These are phyloP conservation scores for Dissophora ornata DNA, from an alignment of 192 early-diverging fungal genomes.

Conservation along the genomic window DNA sequence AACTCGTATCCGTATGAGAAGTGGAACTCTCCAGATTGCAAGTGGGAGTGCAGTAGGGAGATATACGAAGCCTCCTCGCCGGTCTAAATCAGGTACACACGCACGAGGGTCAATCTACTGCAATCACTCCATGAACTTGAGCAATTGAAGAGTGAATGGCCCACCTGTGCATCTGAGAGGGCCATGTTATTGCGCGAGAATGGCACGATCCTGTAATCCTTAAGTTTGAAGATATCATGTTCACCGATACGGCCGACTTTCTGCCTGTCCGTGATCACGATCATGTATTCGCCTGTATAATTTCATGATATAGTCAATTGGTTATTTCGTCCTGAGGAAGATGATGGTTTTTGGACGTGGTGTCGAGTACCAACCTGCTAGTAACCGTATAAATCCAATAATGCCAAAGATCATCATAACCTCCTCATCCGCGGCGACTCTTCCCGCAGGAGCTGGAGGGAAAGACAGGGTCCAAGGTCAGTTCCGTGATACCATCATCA, in stretches of 20 bases:
- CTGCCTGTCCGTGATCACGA: conserved; percentile 76
- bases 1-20: conserved; percentile 92
- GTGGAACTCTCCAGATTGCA: conserved; percentile 66
- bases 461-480: neutral
- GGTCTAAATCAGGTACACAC: conserved; percentile 35
- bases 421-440: conserved; percentile 62
- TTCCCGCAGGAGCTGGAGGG: conserved; percentile 18
- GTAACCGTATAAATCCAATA: conserved; percentile 74
- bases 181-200: conserved; percentile 49
- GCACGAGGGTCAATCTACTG: too few species aligned
- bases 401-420: conserved; percentile 72
- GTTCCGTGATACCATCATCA: too few species aligned
- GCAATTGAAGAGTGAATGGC: neutral
- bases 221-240: conserved; percentile 76
- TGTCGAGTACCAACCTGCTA: conserved; percentile 76
- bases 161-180: conserved; percentile 63
- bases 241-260: conserved; percentile 69
- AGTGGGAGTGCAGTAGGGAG: conserved; percentile 58
- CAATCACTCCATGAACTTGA: too few species aligned
- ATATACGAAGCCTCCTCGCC: conserved; percentile 61
- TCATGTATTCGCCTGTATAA: conserved; percentile 77
- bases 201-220: conserved; percentile 64
- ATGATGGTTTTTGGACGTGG: too few species aligned
- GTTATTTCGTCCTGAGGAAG: too few species aligned
- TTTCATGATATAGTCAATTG: neutral